A percentile compares a stretch with the other conserved stretches of the same genome.
Conservation (phyloP, 352 stramenopile species). For the Globisporangium emineosum region DNA sequence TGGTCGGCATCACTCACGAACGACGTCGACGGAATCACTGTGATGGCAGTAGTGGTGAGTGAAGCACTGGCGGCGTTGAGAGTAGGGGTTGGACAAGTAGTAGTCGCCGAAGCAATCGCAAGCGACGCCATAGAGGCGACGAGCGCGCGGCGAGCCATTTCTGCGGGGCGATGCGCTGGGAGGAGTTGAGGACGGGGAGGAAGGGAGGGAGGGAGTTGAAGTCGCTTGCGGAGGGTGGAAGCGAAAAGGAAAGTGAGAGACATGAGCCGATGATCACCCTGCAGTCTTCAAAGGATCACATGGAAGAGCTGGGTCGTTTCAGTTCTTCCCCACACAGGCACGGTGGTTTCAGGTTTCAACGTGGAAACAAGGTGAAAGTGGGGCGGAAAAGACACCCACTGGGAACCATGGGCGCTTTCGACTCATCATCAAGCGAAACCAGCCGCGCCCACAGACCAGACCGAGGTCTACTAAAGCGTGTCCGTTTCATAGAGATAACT, state of each 20-base stretch:
- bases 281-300: too few species aligned
- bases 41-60: neutral
- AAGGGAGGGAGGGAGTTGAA: neutral
- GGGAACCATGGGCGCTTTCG: too few species aligned
- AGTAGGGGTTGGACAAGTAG: neutral
- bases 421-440: too few species aligned
- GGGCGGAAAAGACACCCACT: too few species aligned
- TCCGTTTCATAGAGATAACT: too few species aligned
- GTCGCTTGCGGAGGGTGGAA: neutral
- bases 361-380: too few species aligned
- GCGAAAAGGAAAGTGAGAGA: neutral
- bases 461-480: too few species aligned
- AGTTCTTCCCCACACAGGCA: too few species aligned
- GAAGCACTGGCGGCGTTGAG: neutral
- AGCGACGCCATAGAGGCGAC: neutral
- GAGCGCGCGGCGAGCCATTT: conserved; percentile 1
- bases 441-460: too few species aligned
- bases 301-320: too few species aligned
- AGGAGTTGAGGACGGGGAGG: neutral
- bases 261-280: neutral
- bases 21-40: neutral
- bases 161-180: neutral
- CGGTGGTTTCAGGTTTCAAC: too few species aligned
- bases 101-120: neutral
- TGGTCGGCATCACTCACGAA: neutral